A percentile compares a stretch with the other conserved stretches of the same genome.
Evolutionary conservation across 441 rosid species (phyloP).

Genomic region (Adansonia gregorii): DNA sequence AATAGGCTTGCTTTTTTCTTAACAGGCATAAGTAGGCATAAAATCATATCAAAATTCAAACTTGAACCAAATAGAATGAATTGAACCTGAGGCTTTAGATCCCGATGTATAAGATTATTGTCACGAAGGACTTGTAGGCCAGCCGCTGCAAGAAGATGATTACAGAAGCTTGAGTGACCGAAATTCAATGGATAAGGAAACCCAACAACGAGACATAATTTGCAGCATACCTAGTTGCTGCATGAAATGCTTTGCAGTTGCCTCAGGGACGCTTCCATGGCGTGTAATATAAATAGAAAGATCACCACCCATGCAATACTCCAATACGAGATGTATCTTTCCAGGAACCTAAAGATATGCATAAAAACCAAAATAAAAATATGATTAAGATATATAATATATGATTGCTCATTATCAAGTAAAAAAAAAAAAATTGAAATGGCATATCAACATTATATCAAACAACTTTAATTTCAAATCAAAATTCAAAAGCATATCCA

Average conservation of each 20-base stretch:
- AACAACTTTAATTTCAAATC: background rate
- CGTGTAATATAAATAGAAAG: slow-evolving; percentile 80
- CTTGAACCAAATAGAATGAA: slow-evolving; percentile 27
- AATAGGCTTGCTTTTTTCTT: background rate
- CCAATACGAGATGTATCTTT: slow-evolving; percentile 81
- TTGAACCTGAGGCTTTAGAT: slow-evolving; percentile 94
- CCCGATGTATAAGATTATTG: slow-evolving; percentile 93
- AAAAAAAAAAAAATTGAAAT: background rate
- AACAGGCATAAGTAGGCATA: background rate
- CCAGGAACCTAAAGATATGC: slow-evolving; percentile 63
- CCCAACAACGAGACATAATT: background rate
- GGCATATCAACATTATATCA: background rate
- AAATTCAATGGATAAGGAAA: slow-evolving; percentile 15
- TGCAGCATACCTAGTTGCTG: slow-evolving; percentile 72
- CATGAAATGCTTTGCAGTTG: slow-evolving; percentile 88
- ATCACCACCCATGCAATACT: slow-evolving; percentile 95
- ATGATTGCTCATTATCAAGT: background rate
- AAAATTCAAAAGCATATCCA: background rate
- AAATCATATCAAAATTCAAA: slow-evolving; percentile 19
- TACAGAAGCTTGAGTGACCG: slow-evolving; percentile 23
- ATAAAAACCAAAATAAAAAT: slow-evolving; percentile 23
- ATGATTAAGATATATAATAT: slow-evolving; percentile 2
- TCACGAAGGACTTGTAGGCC: slow-evolving; percentile 88
- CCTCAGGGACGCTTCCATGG: slow-evolving; percentile 73
- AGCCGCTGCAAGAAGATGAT: slow-evolving; percentile 51